Evolutionary conservation across 768 basidiomycete species (phyloP), one percentile per base, ranked within the genome.

Genomic region (Mycena rebaudengoi): DNA sequence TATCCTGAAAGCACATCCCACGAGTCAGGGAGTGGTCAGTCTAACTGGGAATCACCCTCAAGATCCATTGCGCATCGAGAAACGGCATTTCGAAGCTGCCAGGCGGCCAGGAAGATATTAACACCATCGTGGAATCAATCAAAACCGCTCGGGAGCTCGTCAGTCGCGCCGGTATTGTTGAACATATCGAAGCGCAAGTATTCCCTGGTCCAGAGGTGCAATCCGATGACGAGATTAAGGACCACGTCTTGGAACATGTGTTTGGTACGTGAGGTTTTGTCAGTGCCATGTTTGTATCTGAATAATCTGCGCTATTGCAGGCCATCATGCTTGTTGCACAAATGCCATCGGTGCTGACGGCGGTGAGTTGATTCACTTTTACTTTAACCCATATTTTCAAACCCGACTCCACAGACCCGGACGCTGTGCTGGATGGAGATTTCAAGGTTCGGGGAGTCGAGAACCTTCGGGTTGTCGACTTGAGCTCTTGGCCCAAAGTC

Each of bases 291-390:
- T 23, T 8, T 11, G 43, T 21, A 40, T 23, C 20, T 8, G 37
- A 12, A 33, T 13, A 2, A n/a, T 23, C 2, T 33, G 3, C n/a
- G n/a, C n/a, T 5, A 7, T 10, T n/a, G 16, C 49, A 75, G 73
- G 75, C 12, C 74, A 76, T 55, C 72, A 74, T 33, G 70, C 68
- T 13, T 74, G 72, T 49, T 73, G 75, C 46, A 74, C 75, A 1
- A 72, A 71, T 59, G 26, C 74, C 20, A 76, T 75, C 7, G 75
- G 73, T 6, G 45, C 69, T 1, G 72, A 73, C 52, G 51, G 64
- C 28, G 73, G 75, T 75, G 46, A 11, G 56, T n/a, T 65, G n/a
- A n/a, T n/a, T n/a, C n/a, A n/a, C n/a, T n/a, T 50, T 20, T 41
- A 26, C n/a, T 3, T 28, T 30, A 41, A 35, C n/a, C n/a, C 16